These are phyloP conservation scores for Bullera alba DNA, from an alignment of 768 basidiomycete species.

Conservation along the genomic window DNA sequence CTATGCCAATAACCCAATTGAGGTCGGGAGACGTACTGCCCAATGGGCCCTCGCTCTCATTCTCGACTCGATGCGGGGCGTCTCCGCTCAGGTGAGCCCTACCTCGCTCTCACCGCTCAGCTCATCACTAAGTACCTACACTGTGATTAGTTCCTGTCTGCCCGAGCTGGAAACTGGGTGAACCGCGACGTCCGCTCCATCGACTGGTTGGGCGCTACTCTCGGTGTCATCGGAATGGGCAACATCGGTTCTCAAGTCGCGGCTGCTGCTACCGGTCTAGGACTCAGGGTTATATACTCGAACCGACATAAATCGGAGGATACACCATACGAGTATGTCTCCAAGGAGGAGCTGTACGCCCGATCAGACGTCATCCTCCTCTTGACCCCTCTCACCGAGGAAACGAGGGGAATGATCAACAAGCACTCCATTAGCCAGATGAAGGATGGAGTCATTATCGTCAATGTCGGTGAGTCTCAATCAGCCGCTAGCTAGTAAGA, in stretches of 20 bases:
- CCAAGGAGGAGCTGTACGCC: conserved; percentile 16
- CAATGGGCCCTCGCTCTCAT: conserved; percentile 25
- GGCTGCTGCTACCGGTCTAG: not conserved
- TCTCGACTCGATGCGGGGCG: conserved; percentile 18
- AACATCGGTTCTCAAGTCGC: conserved; percentile 42
- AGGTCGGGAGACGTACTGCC: conserved; percentile 30
- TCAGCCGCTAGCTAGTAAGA: conserved; percentile 9
- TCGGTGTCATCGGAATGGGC: conserved; percentile 47
- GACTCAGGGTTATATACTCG: not conserved
- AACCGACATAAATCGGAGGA: not conserved
- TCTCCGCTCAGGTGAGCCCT: conserved; percentile 17
- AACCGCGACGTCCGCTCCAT: not conserved
- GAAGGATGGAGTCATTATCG: conserved; percentile 66
- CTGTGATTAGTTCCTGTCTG: conserved; percentile 17
- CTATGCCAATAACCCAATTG: conserved; percentile 29
- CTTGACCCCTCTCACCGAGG: conserved; percentile 56
- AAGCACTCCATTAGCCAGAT: conserved; percentile 66
- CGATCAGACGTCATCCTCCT: conserved; percentile 19
- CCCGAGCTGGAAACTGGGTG: conserved; percentile 12
- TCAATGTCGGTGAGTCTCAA: conserved; percentile 50
- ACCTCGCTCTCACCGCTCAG: not conserved
- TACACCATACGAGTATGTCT: conserved; percentile 4
- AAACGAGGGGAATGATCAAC: conserved; percentile 65
- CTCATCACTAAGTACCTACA: not conserved
- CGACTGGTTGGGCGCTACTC: conserved; percentile 11